These are phyloP conservation scores for Penicillium odoratum DNA, from an alignment of 495 filamentous ascomycete genomes.

Conservation along the genomic window DNA sequence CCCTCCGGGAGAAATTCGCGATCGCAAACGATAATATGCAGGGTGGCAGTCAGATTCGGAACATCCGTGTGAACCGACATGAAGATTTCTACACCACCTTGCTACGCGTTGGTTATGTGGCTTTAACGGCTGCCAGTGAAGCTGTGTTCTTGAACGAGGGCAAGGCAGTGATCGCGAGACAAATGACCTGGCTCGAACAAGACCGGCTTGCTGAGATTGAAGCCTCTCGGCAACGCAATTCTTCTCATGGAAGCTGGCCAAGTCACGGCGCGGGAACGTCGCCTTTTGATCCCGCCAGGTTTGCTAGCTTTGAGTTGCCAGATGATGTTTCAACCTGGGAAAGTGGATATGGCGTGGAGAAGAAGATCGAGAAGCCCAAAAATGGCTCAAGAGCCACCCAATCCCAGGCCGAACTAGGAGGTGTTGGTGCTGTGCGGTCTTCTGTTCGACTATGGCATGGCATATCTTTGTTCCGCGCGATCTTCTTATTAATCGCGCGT, in stretches of 20 bases:
- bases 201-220: slow-evolving; percentile 69
- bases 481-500: slow-evolving; percentile 63
- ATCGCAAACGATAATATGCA: slow-evolving; percentile 86
- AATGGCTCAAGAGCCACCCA: slow-evolving; percentile 37
- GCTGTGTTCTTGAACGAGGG: slow-evolving; percentile 96
- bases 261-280: slow-evolving; percentile 28
- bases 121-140: slow-evolving; percentile 88
- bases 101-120: slow-evolving; percentile 78
- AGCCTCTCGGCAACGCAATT: slow-evolving; percentile 32
- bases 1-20: slow-evolving; percentile 55
- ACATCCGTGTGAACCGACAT: slow-evolving; percentile 72
- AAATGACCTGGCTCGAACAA: slow-evolving; percentile 91
- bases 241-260: slow-evolving; percentile 24
- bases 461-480: slow-evolving; percentile 69
- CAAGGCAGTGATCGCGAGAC: slow-evolving; percentile 65
- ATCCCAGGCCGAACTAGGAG: slow-evolving; percentile 52
- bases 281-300: slow-evolving; percentile 32
- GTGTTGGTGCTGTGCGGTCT: slow-evolving; percentile 74
- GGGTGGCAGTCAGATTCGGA: slow-evolving; percentile 79
- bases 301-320: slow-evolving; percentile 36
- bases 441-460: slow-evolving; percentile 72
- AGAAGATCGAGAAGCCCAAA: slow-evolving; percentile 55
- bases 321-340: slow-evolving; percentile 37
- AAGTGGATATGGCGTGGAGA: slow-evolving; percentile 70
- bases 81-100: slow-evolving; percentile 96